phyloP scores from a whole-genome alignment of 495 filamentous ascomycete species.

The Alectoria sarmentosa region DNA sequence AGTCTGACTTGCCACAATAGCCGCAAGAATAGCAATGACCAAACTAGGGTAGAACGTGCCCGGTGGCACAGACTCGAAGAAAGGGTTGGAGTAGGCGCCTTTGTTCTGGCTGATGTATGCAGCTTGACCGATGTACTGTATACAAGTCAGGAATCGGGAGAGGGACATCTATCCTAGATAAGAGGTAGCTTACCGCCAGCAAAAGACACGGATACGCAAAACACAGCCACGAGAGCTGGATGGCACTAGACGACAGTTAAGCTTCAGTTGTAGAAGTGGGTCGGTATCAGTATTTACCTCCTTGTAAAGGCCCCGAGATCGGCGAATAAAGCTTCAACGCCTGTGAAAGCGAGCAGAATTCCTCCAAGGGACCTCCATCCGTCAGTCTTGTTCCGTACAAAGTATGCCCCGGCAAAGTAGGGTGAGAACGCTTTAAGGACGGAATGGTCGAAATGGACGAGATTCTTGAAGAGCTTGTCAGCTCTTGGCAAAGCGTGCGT shows the following conservation, averaged over 20 bases:
- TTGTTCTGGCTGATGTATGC: conserved; percentile 59
- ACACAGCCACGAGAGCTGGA: conserved; percentile 59
- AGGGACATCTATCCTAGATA: not conserved
- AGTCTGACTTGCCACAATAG: conserved; percentile 69
- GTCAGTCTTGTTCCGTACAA: conserved; percentile 51
- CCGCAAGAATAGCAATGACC: conserved; percentile 59
- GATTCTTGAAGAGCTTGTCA: conserved; percentile 35
- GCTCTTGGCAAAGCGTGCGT: not conserved
- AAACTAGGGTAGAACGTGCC: conserved; percentile 60
- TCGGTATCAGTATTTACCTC: conserved; percentile 23
- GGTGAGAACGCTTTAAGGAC: conserved; percentile 67
- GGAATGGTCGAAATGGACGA: conserved; percentile 53
- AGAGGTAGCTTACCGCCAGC: conserved; percentile 39
- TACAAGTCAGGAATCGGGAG: not conserved
- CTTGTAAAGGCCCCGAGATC: conserved; percentile 62
- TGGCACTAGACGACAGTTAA: conserved; percentile 34
- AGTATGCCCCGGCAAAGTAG: conserved; percentile 53
- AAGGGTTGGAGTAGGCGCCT: conserved; percentile 60
- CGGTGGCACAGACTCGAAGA: conserved; percentile 59
- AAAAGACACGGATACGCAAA: conserved; percentile 61
- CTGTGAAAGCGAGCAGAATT: conserved; percentile 64
- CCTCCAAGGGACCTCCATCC: conserved; percentile 66
- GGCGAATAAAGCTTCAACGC: conserved; percentile 68
- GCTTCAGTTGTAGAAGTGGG: not conserved
- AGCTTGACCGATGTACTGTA: conserved; percentile 61